Base-by-base conservation (phyloP, 1,284 basidiomycete species). In the Hemileia vastatrix region DNA sequence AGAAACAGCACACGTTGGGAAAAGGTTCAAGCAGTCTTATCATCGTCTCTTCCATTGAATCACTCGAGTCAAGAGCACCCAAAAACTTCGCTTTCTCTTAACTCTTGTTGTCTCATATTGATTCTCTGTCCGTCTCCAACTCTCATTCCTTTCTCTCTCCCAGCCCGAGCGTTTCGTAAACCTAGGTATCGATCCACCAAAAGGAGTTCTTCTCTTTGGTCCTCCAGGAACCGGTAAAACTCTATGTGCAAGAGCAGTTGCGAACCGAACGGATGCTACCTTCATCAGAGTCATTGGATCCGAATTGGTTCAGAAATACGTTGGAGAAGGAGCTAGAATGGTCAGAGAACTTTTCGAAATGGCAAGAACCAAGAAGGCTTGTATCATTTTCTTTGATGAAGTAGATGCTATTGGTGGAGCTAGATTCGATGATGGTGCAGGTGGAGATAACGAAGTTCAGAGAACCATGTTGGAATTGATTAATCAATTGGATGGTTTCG, bases 341-440 rank as follows among this genome's bases (percentile, higher is more conserved):
- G 94, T 98, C 23, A 85, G 94, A 62, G 94, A 98, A 76, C 80
- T 98, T 64, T 98, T 98, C 78, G 95, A 98, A 79, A 96, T 98
- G 91, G 94, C 94, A 43, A 83, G 95, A 65, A 87, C 87, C 69
- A 97, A 97, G 81, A 98, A 97, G 78, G 94, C 94, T 1, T 98
- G 95, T 74, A 98, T 98, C 74, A 97, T 98, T 76, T 98, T 98
- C 80, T 98, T 98, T 71, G 94, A 98, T 72, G 94, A 98, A 80
- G 86, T 95, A 31, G 90, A 95, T 70, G 93, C 94, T 43, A 91
- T 97, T 70, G 94, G 95, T 76, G 94, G 94, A 65, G 94, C 95
- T 15, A 84, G 94, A 63, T 97, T 96, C 76, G 95, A 98, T 74
- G 95, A 98, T 75, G 95, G 94, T 61, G 94, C 93, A 31, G 94